phyloP scores from a whole-genome alignment of 345 rosid genomes.

The Gossypium raimondii region DNA sequence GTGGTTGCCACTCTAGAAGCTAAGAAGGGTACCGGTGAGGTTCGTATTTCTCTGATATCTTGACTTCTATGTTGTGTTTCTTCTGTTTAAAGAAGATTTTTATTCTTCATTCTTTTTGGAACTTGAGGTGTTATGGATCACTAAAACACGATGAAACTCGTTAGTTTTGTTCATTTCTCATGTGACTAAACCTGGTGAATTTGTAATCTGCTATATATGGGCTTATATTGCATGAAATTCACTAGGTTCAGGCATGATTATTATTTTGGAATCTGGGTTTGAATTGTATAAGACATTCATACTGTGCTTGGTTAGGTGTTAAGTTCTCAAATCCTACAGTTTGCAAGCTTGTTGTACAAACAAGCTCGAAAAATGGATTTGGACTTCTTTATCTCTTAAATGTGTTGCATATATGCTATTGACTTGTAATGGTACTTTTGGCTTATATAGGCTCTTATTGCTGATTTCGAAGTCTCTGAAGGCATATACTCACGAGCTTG shows the following conservation, averaged over 20 bases:
- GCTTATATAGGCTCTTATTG: constrained; percentile 50
- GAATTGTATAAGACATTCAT: background rate
- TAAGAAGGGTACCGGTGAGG: constrained; percentile 84
- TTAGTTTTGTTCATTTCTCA: background rate
- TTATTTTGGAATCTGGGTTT: background rate
- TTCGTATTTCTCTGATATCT: constrained; percentile 37
- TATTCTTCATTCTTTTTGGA: background rate
- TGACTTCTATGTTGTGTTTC: background rate
- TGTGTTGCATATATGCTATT: background rate
- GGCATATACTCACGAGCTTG: constrained; percentile 82
- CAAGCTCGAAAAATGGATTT: background rate
- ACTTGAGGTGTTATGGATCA: background rate
- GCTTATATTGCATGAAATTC: background rate
- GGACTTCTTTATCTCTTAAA: background rate
- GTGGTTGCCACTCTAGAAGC: constrained; percentile 77
- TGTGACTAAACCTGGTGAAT: background rate
- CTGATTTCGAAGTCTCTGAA: constrained; percentile 95
- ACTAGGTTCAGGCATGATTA: background rate
- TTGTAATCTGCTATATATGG: background rate
- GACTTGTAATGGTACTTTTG: background rate
- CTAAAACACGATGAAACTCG: too few relatives aligned
- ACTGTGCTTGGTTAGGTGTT: background rate
- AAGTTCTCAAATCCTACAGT: background rate
- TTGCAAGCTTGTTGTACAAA: background rate
- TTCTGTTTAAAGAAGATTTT: background rate